Percentiles rank a stretch among this genome's conserved stretches.
Conservation (phyloP, 2,329 filamentous ascomycete species). For the Colletotrichum sojae region DNA sequence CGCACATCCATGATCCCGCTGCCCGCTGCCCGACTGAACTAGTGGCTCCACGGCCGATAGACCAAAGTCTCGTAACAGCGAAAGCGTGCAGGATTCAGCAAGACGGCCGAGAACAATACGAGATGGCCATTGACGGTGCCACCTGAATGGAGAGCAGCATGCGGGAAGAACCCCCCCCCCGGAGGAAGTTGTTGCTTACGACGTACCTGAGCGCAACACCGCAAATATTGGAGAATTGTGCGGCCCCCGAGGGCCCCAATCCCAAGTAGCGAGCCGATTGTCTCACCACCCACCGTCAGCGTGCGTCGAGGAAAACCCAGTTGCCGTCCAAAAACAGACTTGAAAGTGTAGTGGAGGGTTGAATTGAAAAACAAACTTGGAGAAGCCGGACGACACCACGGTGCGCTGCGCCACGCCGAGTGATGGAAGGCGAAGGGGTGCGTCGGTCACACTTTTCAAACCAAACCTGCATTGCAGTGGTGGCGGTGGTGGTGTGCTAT, state of each 20-base stretch:
- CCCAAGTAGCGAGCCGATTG: neutral
- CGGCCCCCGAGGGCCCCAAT: slow-evolving; percentile 10
- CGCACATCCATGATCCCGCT: neutral
- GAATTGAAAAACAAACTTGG: neutral
- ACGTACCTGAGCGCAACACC: neutral
- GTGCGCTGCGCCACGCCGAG: slow-evolving; percentile 21
- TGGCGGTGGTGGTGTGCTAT: slow-evolving; percentile 2
- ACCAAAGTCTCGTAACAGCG: slow-evolving; percentile 15
- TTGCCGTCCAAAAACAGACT: slow-evolving; percentile 6
- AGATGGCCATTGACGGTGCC: slow-evolving; percentile 3
- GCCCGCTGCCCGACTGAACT: slow-evolving; percentile 9
- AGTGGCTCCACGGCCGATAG: slow-evolving; percentile 31
- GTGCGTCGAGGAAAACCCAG: neutral
- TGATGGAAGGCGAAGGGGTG: slow-evolving; percentile 32
- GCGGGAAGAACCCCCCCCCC: slow-evolving; percentile 1
- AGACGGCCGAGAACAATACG: slow-evolving; percentile 28
- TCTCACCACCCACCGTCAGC: neutral
- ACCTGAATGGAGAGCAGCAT: slow-evolving; percentile 29
- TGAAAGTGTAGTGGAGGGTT: neutral
- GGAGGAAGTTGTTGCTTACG: slow-evolving; percentile 5
- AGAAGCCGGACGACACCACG: neutral
- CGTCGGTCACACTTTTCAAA: slow-evolving; percentile 34
- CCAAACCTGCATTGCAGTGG: slow-evolving; percentile 35
- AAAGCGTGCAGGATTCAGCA: slow-evolving; percentile 18
- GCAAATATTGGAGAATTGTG: slow-evolving; percentile 1